Base-by-base conservation (phyloP, 192 early-diverging fungal genomes). In the Cetraspora pellucida region DNA sequence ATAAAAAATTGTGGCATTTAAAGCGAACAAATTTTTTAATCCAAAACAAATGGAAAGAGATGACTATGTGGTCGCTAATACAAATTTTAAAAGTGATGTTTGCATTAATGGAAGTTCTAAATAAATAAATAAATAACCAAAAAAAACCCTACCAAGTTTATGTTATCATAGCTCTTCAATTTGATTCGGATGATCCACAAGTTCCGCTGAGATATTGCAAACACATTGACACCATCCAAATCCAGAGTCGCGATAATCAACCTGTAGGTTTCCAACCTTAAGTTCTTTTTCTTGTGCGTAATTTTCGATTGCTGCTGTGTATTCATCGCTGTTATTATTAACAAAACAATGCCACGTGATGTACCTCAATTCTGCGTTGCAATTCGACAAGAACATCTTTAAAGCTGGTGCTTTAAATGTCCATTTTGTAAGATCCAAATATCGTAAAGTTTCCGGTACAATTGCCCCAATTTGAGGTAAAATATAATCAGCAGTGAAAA, bases 361-460 rank as follows among this genome's bases (percentile, higher is more conserved):
- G 43, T 30, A 57, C 11, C 30, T 30, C 14, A 72, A 10, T 37
- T 21, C 19, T 10, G 28, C 7, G 9, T 52, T 21, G 55, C 49
- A 72, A 11, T 58, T 28, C 4, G 7, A 55, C 31, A 72, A 43
- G 23, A 72, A 57, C 37, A 30, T 2, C 0, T 57, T 45, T 45
- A 72, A 57, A n/a, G 31, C 3, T 58, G 31, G 17, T 30, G 16
- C 28, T 25, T 44, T 16, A 57, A 72, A 44, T 23, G 49, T 37
- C 70, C 70, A 72, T 44, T 21, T 72, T 23, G 50, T 37, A 55
- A 72, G 14, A 58, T 72, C 70, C 37, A 72, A 57, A 23, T 37
- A 11, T 43, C 19, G n/a, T 16, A 72, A 23, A 9, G 27, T 43
- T 58, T 52, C n/a, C n/a, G 70, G 70, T 23, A 72, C 17, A 49